Base-by-base conservation (phyloP, 2,329 filamentous ascomycete species). In the Penicillium expansum region DNA sequence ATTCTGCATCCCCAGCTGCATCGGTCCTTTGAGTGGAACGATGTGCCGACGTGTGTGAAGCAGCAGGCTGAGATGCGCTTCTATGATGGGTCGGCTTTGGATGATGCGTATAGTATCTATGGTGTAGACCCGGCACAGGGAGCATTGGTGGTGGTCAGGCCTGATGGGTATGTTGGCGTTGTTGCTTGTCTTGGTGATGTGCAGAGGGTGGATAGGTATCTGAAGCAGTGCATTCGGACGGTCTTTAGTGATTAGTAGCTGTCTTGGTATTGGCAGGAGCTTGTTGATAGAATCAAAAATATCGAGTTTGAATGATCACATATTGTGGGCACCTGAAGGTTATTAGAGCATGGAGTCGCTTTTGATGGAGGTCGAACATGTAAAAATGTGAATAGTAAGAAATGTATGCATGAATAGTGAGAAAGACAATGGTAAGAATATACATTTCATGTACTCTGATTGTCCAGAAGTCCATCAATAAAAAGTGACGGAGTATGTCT, bases 91-190 rank as follows among this genome's bases (percentile, higher is more conserved):
- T 59, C 62, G 24, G 66, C 63, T 16, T 56, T 68, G 18, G 72
- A 71, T 16, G 68, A 75, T 56, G 68, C 68, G 0, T 76, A 75
- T 55, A 54, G 55, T 7, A 67, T 67, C 6, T 76, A 74, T 47
- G 74, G 74, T 0, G 71, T 77, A 5, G 56, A 68, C 48, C 48
- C 60, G 3, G 48, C 56, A 3, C 41, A 64, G 22, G 73, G 73
- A 9, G 71, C 67, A 11, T 38, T 75, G 44, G 66, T 67, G n/a
- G 69, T 72, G 10, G 57, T 76, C 2, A 64, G 74, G 33, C 74
- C 74, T 0, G 74, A 76, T 64, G 73, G 73, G 14, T 74, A 74
- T 61, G 59, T 75, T 48, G 73, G 72, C 8, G 16, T 57, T 9
- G 24, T 59, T 44, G 24, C 43, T 27, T 50, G 24, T 42, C 48